Evolutionary conservation across 371 early-diverging fungal species (phyloP), one percentile per base, ranked within the genome.

Genomic region (Blyttiomyces sp.): DNA sequence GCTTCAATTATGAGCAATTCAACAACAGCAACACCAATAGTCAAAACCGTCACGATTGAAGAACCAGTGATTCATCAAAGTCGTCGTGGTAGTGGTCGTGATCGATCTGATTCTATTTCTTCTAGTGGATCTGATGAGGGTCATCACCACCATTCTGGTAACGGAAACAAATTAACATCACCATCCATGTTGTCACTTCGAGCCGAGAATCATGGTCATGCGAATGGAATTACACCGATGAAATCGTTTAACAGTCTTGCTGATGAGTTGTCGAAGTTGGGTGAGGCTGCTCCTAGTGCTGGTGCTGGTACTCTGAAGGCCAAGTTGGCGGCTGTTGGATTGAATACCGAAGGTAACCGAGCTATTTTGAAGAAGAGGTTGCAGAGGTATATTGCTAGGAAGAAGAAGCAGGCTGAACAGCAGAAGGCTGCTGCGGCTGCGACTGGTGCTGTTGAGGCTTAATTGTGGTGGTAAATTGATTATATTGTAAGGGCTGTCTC

Each of bases 341-440:
- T 64, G 21, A 49, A 42, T 34, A 64, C 65, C 11, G 54, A 50
- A 16, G 65, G 65, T 9, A 64, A 64, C 65, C 51, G 65, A 6
- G 55, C 42, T 30, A 43, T 51, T 7, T 33, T 63, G 43, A 58
- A 45, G 59, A 58, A 59, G 54, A 27, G 65, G 2, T 30, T 64
- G 43, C 36, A 58, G 11, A 13, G 43, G 27, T 66, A 61, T 46
- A 44, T 49, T 33, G 51, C 51, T 28, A 32, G 43, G 19, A 61
- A 61, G 48, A 61, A 61, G 61, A 54, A 43, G 45, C 27, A 54
- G 36, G 54, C 50, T 19, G 39, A 34, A 34, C 5, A 6, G 17
- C 9, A 39, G 21, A 43, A 7, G 54, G 54, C 51, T 24, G n/a
- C n/a, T n/a, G n/a, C n/a, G n/a, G n/a, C n/a, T n/a, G n/a, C n/a